Evolutionary conservation across 768 basidiomycete genomes (phyloP), one percentile per base, ranked within the genome.

Genomic region (Suillus americanus): DNA sequence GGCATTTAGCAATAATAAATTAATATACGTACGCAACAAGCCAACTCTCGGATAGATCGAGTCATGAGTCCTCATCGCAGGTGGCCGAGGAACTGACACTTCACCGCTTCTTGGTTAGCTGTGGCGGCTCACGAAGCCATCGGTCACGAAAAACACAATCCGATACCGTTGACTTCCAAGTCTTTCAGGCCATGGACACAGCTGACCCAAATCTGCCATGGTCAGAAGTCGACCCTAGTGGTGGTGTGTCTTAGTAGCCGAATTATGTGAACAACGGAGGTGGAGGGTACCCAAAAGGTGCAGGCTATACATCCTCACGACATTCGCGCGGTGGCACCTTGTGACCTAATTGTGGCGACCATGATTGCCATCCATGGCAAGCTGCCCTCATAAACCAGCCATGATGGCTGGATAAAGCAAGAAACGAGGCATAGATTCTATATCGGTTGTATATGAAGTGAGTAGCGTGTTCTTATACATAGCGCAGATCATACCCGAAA

Each of bases 331-430:
- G 38, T 28, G 16, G 25, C 16, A 41, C 25, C 40, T 59, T 30
- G 28, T 59, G 38, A 59, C 56, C 23, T 59, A 41, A 40, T 28
- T 7, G 6, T 7, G 6, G 38, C 8, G 14, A 38, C 57, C 20
- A 59, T 28, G 2, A 41, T 59, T 54, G 28, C 57, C 57, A 59
- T 59, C 28, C 18, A 41, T 25, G 57, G 57, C 57, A 28, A 41
- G 12, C 40, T 30, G 18, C 57, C 18, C 40, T 30, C 28, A 41
- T 10, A 59, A 59, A 30, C 57, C 57, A 41, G n/a, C 7, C 38
- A 59, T 40, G 40, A 59, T 59, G 28, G 18, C 57, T 59, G 57
- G 18, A 59, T 59, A 18, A 41, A 59, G 57, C 38, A 41, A 59
- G 57, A 41, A 41, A 59, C 57, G 40, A 59, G 57, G 57, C 18